Conservation (phyloP, 768 basidiomycete species). For the Psilocybe sp. region DNA sequence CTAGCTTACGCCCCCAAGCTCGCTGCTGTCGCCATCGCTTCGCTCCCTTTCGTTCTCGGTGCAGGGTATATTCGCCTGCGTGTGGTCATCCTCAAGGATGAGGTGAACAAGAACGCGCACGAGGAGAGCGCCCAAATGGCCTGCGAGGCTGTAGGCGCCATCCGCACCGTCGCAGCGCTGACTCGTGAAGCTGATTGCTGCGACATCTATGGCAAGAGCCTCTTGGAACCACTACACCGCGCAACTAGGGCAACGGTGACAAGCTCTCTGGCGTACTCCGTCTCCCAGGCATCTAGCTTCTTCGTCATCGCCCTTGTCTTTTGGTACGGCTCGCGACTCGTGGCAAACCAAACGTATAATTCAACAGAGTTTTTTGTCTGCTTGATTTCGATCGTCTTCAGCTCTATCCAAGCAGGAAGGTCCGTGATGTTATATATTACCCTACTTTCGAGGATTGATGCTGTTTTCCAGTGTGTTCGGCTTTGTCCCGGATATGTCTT, state of each 20-base stretch:
- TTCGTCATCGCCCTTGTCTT: constrained; percentile 82
- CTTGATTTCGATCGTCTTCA: constrained; percentile 57
- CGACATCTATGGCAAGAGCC: constrained; percentile 57
- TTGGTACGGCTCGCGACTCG: constrained; percentile 70
- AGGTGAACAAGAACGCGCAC: constrained; percentile 76
- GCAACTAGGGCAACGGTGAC: constrained; percentile 66
- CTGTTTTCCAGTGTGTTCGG: constrained; percentile 85
- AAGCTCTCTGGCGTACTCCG: constrained; percentile 64
- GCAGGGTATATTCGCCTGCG: constrained; percentile 25
- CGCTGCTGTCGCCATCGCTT: constrained; percentile 82
- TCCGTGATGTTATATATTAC: constrained; percentile 1
- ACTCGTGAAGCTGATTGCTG: constrained; percentile 84
- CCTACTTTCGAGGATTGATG: constrained; percentile 70
- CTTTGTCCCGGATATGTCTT: constrained; percentile 87
- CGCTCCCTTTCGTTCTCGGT: background rate
- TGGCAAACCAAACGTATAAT: constrained; percentile 49
- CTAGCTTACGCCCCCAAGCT: constrained; percentile 75
- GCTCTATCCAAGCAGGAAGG: background rate
- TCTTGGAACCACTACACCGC: constrained; percentile 65
- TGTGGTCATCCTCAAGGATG: constrained; percentile 87
- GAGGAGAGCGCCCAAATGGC: constrained; percentile 83
- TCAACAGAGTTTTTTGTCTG: constrained; percentile 78
- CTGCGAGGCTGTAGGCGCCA: constrained; percentile 87
- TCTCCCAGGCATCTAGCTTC: constrained; percentile 75
- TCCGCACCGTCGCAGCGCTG: constrained; percentile 86